Base-by-base conservation (phyloP, 2,329 filamentous ascomycete species). In the Hypoxylon sp. region DNA sequence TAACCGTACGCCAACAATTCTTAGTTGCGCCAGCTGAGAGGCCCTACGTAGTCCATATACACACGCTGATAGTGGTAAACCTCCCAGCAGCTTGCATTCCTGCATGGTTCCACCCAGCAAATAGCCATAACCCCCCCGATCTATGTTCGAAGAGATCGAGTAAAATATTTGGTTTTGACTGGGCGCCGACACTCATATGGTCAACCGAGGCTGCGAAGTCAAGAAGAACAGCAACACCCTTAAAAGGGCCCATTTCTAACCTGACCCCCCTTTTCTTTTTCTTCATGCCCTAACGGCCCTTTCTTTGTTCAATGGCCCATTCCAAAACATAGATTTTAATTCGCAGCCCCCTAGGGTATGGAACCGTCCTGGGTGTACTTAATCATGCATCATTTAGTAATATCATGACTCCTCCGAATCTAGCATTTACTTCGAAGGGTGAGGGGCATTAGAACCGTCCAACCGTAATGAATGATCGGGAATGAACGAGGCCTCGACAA, bases 331-430 rank as follows among this genome's bases (percentile, higher is more conserved):
- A 36, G 25, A 14, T 25, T 32, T 43, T 14, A 36, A 38, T 25
- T 19, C n/a, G 28, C 48, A 6, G 19, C 32, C 32, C n/a, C n/a
- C n/a, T n/a, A 30, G 19, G 41, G 52, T 52, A 58, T 53, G 43
- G 30, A 38, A 38, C 53, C 51, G 48, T 57, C 51, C 43, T 43
- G n/a, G 50, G 51, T 43, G 52, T 61, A 41, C 46, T n/a, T n/a
- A 53, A 36, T 62, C 65, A 57, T 68, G 52, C 36, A 45, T 56
- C 48, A 51, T 68, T 49, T 63, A 60, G 58, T 68, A 62, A 66
- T 32, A 19, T 65, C 65, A 41, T 68, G 21, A 61, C 14, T 55
- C 25, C 51, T 55, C 19, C 45, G 46, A 58, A 43, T 61, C 55
- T 43, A 65, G 30, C 46, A 51, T 56, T 34, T 30, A 51, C 36